Evolutionary conservation across 805 yeast species (phyloP), one percentile per base, ranked within the genome.

Genomic region (Pichia eremophila): DNA sequence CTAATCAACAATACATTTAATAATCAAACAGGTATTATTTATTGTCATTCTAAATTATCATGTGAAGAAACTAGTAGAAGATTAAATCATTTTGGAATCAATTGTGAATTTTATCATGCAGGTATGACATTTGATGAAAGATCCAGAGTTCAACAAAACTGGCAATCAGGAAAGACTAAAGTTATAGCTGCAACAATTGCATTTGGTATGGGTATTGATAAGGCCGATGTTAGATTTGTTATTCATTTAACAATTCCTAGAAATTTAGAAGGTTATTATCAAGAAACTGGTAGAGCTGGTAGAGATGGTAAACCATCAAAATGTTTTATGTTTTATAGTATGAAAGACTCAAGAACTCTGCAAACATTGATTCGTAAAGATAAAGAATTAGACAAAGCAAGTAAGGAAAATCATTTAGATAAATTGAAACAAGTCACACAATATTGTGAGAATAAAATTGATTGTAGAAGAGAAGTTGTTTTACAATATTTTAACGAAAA

Each of bases 161-260:
- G 99, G 99, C 99, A 93, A 63, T 60, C 67, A 2, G 83, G 84
- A 47, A 62, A 65, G 19, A 67, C 83, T 22, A 83, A 82, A 59
- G 83, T 90, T 1, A 89, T 93, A 14, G 91, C 97, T 68, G 99
- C 99, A 0, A 93, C 99, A 0, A 85, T 93, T 57, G 99, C 99
- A 0, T 93, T 93, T 72, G 99, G 99, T 28, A 93, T 93, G 99
- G 99, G 99, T 43, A 91, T 93, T 48, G 99, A 93, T 66, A 93
- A 93, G 63, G 85, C 96, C 0, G 95, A 93, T 65, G 99, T 93
- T 12, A 71, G 99, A 42, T 90, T 75, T 68, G 98, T 93, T 4
- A 79, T 87, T 39, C 99, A 93, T 66, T 73, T 83, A 53, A 85
- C 93, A 7, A 67, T 93, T 27, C 97, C 99, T 0, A 70, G 96